Evolutionary conservation across 441 rosid species (phyloP).

Genomic region (Gossypium gossypioides): DNA sequence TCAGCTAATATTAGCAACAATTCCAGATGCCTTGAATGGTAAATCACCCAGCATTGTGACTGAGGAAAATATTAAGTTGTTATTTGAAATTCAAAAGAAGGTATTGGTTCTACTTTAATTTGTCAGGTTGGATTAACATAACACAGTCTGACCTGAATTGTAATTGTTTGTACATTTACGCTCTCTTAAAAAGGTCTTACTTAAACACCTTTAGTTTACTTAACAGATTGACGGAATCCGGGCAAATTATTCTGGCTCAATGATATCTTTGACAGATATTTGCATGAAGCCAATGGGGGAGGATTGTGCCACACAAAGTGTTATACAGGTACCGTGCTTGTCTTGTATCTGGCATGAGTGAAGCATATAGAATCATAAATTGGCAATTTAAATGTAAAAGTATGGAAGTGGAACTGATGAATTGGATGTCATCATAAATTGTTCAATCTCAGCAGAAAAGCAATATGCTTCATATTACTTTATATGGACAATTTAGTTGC

Average conservation of each 20-base stretch:
- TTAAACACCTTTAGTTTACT: conserved; percentile 8
- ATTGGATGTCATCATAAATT: not conserved
- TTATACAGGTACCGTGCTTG: conserved; percentile 60
- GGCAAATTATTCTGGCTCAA: conserved; percentile 75
- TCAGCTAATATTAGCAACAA: conserved; percentile 81
- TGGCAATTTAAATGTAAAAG: not conserved
- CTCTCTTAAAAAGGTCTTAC: conserved; percentile 1
- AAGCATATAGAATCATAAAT: not conserved
- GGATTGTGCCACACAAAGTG: conserved; percentile 92
- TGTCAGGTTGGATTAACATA: not conserved
- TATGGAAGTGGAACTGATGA: conserved; percentile 1
- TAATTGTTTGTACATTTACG: conserved; percentile 3
- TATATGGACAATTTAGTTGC: not conserved
- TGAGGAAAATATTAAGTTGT: conserved; percentile 72
- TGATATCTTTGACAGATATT: conserved; percentile 76
- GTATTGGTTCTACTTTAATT: conserved; percentile 26
- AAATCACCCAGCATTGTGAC: conserved; percentile 70
- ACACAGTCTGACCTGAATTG: not conserved
- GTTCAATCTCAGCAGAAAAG: not conserved
- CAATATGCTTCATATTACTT: conserved; percentile 1
- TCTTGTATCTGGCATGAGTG: conserved; percentile 1
- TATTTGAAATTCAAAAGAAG: conserved; percentile 91
- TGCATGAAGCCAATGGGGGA: conserved; percentile 89
- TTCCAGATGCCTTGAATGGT: conserved; percentile 41
- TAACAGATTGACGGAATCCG: conserved; percentile 77